Evolutionary conservation across 1,139 yeast species (phyloP).

Genomic region (Candida smagusa): DNA sequence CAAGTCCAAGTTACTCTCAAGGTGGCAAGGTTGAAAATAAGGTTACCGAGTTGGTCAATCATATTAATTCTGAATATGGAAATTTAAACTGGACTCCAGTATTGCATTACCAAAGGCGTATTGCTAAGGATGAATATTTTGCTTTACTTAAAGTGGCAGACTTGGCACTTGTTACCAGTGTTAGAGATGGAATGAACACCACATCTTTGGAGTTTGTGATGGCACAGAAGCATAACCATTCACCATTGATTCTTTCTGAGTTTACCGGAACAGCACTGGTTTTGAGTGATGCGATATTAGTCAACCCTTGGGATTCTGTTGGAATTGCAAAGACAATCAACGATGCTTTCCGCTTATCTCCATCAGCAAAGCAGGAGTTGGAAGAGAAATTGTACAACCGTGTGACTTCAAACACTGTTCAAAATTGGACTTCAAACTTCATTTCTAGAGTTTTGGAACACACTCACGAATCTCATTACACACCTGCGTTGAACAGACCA

Average conservation of each 20-base stretch:
- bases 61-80: slow-evolving; percentile 83
- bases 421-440: slow-evolving; percentile 73
- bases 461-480: slow-evolving; percentile 51
- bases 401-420: slow-evolving; percentile 72
- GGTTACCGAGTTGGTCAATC: slow-evolving; percentile 73
- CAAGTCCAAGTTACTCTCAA: slow-evolving; percentile 69
- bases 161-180: slow-evolving; percentile 81
- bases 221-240: slow-evolving; percentile 70
- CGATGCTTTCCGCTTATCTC: slow-evolving; percentile 55
- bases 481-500: slow-evolving; percentile 85
- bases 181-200: slow-evolving; percentile 96
- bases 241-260: slow-evolving; percentile 84
- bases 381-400: slow-evolving; percentile 56
- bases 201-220: slow-evolving; percentile 90
- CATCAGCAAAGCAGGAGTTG: slow-evolving; percentile 36
- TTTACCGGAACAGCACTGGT: slow-evolving; percentile 90
- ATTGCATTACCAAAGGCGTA: slow-evolving; percentile 86
- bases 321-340: slow-evolving; percentile 87
- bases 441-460: slow-evolving; percentile 53
- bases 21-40: slow-evolving; percentile 66
- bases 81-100: slow-evolving; percentile 78
- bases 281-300: slow-evolving; percentile 73
- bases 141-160: slow-evolving; percentile 89
- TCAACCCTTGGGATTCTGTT: slow-evolving; percentile 96
- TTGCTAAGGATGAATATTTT: slow-evolving; percentile 83